These are phyloP conservation scores for Pyrenochaeta sp. DNA, from an alignment of 2,329 filamentous ascomycete species.

Conservation along the genomic window DNA sequence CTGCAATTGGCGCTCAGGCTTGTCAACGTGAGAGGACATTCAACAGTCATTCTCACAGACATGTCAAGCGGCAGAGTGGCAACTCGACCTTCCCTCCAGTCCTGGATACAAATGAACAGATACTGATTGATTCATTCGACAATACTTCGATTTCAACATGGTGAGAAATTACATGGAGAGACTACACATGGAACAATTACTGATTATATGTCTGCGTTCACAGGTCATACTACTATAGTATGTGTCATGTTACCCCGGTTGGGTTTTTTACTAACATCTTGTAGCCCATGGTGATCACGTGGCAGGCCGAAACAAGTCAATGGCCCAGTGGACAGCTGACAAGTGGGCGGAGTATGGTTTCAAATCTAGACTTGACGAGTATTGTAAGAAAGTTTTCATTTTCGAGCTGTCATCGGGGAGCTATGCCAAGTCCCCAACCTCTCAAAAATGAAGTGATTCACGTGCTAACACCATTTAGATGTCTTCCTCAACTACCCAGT, in stretches of 20 bases:
- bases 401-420: not conserved
- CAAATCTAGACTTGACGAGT: constrained; percentile 48
- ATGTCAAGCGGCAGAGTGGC: constrained; percentile 37
- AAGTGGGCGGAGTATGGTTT: constrained; percentile 48
- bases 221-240: constrained; percentile 42
- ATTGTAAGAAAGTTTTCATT: constrained; percentile 28
- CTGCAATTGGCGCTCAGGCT: constrained; percentile 42
- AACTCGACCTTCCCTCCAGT: constrained; percentile 42
- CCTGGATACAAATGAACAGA: constrained; percentile 47
- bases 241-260: not conserved
- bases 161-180: constrained; percentile 41
- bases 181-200: constrained; percentile 29
- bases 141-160: constrained; percentile 50
- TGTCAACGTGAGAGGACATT: constrained; percentile 44
- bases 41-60: constrained; percentile 27
- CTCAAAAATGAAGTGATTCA: not conserved
- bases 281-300: constrained; percentile 45
- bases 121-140: constrained; percentile 53
- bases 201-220: no score
- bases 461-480: constrained; percentile 22
- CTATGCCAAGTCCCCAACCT: no score
- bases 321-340: constrained; percentile 53
- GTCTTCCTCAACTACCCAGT: constrained; percentile 51
- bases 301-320: constrained; percentile 45
- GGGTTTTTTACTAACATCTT: constrained; percentile 13